Conservation (phyloP, 805 yeast genomes). For the Clavispora vitiphila region DNA sequence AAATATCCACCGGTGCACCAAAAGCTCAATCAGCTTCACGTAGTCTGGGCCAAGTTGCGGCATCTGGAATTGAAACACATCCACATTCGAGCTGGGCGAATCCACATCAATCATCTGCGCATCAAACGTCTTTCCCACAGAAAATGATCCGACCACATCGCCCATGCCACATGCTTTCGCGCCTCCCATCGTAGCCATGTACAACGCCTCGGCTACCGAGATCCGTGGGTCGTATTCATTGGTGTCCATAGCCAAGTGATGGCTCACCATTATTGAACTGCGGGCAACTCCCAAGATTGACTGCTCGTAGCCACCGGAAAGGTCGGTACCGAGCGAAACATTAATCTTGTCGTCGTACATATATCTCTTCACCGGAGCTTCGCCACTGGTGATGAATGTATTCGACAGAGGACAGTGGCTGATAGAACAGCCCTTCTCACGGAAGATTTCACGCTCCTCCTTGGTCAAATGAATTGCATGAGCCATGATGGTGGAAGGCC, state of each 20-base stretch:
- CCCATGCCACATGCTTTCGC: conserved; percentile 67
- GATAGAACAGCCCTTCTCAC: conserved; percentile 57
- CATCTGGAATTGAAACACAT: conserved; percentile 71
- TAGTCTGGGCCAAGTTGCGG: conserved; percentile 24
- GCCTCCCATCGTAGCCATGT: conserved; percentile 85
- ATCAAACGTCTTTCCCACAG: conserved; percentile 77
- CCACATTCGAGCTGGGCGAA: conserved; percentile 54
- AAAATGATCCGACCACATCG: conserved; percentile 62
- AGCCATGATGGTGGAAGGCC: conserved; percentile 70
- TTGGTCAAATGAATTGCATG: conserved; percentile 78
- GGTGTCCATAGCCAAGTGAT: conserved; percentile 31
- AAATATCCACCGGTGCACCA: conserved; percentile 86
- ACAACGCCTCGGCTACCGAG: conserved; percentile 56
- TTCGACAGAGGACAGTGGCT: conserved; percentile 94
- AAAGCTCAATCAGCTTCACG: conserved; percentile 41
- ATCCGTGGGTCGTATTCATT: conserved; percentile 4
- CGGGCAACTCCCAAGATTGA: conserved; percentile 33
- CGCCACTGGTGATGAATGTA: conserved; percentile 84
- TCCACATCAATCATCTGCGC: conserved; percentile 69
- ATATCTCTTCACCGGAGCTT: conserved; percentile 62
- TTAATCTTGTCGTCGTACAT: conserved; percentile 60
- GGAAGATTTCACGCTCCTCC: conserved; percentile 58
- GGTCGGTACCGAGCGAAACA: conserved; percentile 59
- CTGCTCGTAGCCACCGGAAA: conserved; percentile 40
- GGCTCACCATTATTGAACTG: conserved; percentile 34